phyloP scores from a whole-genome alignment of 1,284 basidiomycete genomes.

The Volvariella surrecta region DNA sequence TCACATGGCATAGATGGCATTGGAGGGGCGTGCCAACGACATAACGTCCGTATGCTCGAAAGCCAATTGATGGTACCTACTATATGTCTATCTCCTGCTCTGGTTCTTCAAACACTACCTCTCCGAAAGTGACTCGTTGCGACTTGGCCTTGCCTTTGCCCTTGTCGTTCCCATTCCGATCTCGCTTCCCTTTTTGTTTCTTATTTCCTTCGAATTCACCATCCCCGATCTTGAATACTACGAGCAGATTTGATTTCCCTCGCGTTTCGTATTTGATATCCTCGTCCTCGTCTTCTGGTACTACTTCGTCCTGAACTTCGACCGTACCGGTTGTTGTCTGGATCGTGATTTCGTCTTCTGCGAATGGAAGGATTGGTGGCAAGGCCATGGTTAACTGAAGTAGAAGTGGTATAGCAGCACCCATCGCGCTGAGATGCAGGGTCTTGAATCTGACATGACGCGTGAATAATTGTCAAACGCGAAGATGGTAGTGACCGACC shows the following conservation, averaged over 20 bases:
- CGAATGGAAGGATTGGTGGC: slow-evolving; percentile 66
- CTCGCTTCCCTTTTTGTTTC: slow-evolving; percentile 7
- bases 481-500: slow-evolving; percentile 36
- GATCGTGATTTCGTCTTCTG: slow-evolving; percentile 54
- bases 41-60: no score
- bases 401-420: slow-evolving; percentile 82
- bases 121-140: slow-evolving; percentile 1
- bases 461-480: slow-evolving; percentile 6
- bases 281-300: slow-evolving; percentile 69
- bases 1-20: no score
- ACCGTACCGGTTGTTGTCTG: slow-evolving; percentile 70
- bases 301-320: slow-evolving; percentile 72
- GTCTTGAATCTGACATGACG: slow-evolving; percentile 56
- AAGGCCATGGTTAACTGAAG: slow-evolving; percentile 65
- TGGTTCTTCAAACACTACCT: slow-evolving; percentile 23
- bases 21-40: no score
- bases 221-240: slow-evolving; percentile 54
- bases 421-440: slow-evolving; percentile 74
- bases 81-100: slow-evolving; percentile 21
- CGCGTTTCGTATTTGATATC: slow-evolving; percentile 60
- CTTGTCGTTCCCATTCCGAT: slow-evolving; percentile 6
- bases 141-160: slow-evolving; percentile 2
- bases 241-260: slow-evolving; percentile 53
- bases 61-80: not conserved
- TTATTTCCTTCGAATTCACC: slow-evolving; percentile 33